phyloP scores from a whole-genome alignment of 2,329 filamentous ascomycete species.

The Aspergillus pseudoterreus region DNA sequence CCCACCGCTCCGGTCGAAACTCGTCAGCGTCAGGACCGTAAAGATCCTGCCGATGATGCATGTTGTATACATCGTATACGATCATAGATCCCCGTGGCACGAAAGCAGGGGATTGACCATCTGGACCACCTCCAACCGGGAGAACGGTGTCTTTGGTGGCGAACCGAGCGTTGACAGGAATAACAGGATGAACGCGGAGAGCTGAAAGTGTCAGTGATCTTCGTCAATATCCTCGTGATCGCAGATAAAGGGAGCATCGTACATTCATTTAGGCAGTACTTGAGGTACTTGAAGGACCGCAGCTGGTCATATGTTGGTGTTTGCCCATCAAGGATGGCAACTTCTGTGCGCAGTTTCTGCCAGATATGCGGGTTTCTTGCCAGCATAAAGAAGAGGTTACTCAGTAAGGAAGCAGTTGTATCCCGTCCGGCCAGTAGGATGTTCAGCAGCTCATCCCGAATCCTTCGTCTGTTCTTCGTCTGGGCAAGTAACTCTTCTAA shows the following conservation, averaged over 20 bases:
- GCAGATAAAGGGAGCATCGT: neutral
- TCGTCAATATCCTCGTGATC: neutral
- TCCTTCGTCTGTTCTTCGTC: slow-evolving; percentile 41
- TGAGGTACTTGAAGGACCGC: slow-evolving; percentile 2
- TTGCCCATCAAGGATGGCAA: slow-evolving; percentile 9
- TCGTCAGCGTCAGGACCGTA: slow-evolving; percentile 1
- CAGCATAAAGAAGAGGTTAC: slow-evolving; percentile 31
- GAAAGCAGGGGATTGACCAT: neutral
- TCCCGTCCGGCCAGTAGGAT: slow-evolving; percentile 37
- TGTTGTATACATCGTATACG: neutral
- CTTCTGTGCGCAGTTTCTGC: slow-evolving; percentile 17
- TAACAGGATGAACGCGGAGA: neutral
- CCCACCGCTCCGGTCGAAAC: slow-evolving; percentile 10
- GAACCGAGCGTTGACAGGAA: neutral
- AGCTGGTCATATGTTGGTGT: slow-evolving; percentile 9
- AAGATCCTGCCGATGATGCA: neutral
- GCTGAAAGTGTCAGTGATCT: neutral
- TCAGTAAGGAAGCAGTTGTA: slow-evolving; percentile 34
- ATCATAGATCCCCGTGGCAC: neutral
- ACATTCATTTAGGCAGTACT: slow-evolving; percentile 9
- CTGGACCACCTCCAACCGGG: neutral
- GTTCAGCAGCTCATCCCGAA: slow-evolving; percentile 48
- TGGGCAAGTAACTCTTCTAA: slow-evolving; percentile 54
- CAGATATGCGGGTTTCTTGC: slow-evolving; percentile 25
- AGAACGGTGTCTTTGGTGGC: slow-evolving; percentile 1